Conservation (phyloP, 768 basidiomycete genomes). For the Harrya chromipes region DNA sequence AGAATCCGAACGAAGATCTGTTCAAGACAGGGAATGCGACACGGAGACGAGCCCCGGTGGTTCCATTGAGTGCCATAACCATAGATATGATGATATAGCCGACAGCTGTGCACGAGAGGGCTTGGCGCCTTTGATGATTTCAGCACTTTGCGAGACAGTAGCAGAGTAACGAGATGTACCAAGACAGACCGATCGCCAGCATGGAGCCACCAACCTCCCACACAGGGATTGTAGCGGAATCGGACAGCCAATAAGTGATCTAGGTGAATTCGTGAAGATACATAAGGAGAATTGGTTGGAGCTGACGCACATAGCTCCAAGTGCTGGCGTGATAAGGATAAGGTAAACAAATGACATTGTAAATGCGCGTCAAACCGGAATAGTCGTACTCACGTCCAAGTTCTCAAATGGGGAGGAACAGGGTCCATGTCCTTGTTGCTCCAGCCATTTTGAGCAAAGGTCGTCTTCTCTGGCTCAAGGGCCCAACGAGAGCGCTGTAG, state of each 20-base stretch:
- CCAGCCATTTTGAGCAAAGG: conserved; percentile 56
- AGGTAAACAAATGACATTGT: too few relatives aligned
- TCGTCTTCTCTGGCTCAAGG: conserved; percentile 49
- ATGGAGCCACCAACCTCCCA: conserved; percentile 61
- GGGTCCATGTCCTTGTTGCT: conserved; percentile 78
- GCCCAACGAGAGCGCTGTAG: neutral
- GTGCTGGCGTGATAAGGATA: too few relatives aligned
- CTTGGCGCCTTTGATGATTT: conserved; percentile 50
- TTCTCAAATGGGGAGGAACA: conserved; percentile 46
- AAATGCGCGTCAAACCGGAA: too few relatives aligned
- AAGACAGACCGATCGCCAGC: conserved; percentile 73
- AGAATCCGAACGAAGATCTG: conserved; percentile 86
- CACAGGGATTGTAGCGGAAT: conserved; percentile 21
- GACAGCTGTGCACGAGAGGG: conserved; percentile 63
- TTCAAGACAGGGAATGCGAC: conserved; percentile 74
- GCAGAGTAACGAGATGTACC: conserved; percentile 35
- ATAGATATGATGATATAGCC: conserved; percentile 72
- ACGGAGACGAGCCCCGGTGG: conserved; percentile 75
- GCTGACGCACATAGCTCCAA: neutral
- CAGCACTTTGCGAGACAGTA: neutral
- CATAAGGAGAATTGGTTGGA: conserved; percentile 33
- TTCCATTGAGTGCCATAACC: conserved; percentile 77
- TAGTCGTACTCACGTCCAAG: too few relatives aligned
- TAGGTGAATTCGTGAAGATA: conserved; percentile 1
- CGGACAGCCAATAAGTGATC: conserved; percentile 27